phyloP scores from a whole-genome alignment of 768 basidiomycete species.

The Naganishia vishniacii region DNA sequence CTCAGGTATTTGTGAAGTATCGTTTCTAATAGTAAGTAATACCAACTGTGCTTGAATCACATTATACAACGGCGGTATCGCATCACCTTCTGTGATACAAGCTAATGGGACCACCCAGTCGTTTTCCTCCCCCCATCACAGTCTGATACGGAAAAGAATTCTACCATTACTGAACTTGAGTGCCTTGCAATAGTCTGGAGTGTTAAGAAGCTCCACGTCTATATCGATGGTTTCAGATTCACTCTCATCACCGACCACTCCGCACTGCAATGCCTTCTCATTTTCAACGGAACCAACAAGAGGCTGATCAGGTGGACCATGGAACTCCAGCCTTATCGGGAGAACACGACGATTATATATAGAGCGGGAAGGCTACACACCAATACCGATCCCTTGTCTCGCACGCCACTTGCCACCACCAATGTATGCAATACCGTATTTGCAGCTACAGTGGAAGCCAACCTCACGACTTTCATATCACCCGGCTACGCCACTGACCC shows the following conservation, averaged over 20 bases:
- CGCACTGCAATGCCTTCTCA: constrained; percentile 15
- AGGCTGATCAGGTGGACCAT: constrained; percentile 19
- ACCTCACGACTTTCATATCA: too few relatives aligned
- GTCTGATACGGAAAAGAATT: constrained; percentile 19
- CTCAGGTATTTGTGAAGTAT: too few relatives aligned
- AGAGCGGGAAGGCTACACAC: constrained; percentile 14
- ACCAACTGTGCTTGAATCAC: too few relatives aligned
- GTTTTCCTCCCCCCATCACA: constrained; percentile 21
- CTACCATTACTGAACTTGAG: constrained; percentile 27
- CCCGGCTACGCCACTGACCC: too few relatives aligned
- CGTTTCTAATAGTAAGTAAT: too few relatives aligned
- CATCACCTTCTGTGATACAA: too few relatives aligned
- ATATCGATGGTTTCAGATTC: constrained; percentile 8
- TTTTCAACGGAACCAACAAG: constrained; percentile 18
- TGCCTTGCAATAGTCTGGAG: constrained; percentile 27
- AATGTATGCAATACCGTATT: too few relatives aligned
- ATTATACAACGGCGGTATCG: too few relatives aligned
- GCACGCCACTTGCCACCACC: neutral
- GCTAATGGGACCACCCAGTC: neutral
- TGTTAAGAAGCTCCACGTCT: constrained; percentile 19
- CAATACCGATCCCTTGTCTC: constrained; percentile 21
- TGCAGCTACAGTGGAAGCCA: too few relatives aligned
- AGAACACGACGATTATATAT: constrained; percentile 20
- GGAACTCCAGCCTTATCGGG: constrained; percentile 16
- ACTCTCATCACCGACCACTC: constrained; percentile 14